A percentile compares a stretch with the other conserved stretches of the same genome.
phyloP scores from a whole-genome alignment of 2,329 filamentous ascomycete genomes.

The Drechslerella coelobrocha region DNA sequence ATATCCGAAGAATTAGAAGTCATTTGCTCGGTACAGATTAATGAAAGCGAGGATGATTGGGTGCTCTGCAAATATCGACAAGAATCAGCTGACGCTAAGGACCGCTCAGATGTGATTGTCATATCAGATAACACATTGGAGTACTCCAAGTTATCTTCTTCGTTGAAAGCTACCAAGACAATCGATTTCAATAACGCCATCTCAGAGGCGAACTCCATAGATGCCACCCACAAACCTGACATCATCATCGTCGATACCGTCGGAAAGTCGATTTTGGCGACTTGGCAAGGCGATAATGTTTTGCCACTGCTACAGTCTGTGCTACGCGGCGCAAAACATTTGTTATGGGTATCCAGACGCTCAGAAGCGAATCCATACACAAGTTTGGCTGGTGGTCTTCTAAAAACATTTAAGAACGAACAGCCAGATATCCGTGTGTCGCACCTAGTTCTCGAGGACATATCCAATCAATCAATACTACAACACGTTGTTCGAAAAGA shows the following conservation, averaged over 20 bases:
- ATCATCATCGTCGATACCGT: constrained; percentile 50
- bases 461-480: constrained; percentile 11
- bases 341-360: constrained; percentile 52
- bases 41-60: constrained; percentile 13
- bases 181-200: constrained; percentile 17
- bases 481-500: constrained; percentile 24
- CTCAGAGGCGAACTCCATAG: background rate
- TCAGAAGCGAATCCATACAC: constrained; percentile 35
- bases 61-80: constrained; percentile 15
- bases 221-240: constrained; percentile 19
- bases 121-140: constrained; percentile 11
- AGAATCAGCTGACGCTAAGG: background rate
- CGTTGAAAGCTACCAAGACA: constrained; percentile 8
- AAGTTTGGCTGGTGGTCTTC: constrained; percentile 48
- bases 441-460: constrained; percentile 40
- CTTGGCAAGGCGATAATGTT: constrained; percentile 49
- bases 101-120: constrained; percentile 4
- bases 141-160: background rate
- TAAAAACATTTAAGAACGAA: constrained; percentile 52
- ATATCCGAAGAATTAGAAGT: constrained; percentile 30
- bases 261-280: constrained; percentile 49
- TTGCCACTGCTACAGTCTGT: constrained; percentile 51
- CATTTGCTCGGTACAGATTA: constrained; percentile 15
- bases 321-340: constrained; percentile 35
- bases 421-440: constrained; percentile 51